Evolutionary conservation across 2,329 filamentous ascomycete species (phyloP), one percentile per base, ranked within the genome.

Genomic region (Proliferodiscus dingleyae): DNA sequence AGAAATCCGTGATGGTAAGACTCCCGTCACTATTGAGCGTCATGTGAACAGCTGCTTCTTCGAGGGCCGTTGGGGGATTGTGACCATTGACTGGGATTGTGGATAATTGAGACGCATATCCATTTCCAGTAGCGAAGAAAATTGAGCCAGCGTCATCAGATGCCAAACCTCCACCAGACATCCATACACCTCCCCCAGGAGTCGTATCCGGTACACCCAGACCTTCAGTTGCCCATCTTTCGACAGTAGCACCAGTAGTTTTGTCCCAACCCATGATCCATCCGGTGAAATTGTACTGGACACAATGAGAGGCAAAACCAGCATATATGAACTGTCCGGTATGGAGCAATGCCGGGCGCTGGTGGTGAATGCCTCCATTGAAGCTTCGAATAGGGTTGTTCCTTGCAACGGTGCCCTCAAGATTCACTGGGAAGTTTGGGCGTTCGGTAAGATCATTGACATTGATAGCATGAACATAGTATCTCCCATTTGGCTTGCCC

Each of bases 241-340:
- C 70, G 6, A 74, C 66, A 6, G 70, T 57, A 4, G 56, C 57
- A n/a, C 71, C 71, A 16, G 65, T 69, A 0, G 61, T 66, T 50
- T 71, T 72, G 52, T 74, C 64, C 59, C 68, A 71, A 9, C 71
- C 71, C 37, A 75, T 67, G 40, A 75, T 64, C 59, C 70, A 71
- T 41, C 72, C 71, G 7, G 71, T 74, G 43, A 72, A 73, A 54
- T 74, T 74, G 57, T 69, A 74, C 52, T 71, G 67, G 7, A 73
- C 71, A 45, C 72, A 75, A 55, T 75, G 71, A n/a, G 69, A 72
- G 0, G 69, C 71, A 50, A 71, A 75, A 3, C 70, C 71, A 9
- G 71, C 71, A 48, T 74, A 74, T 23, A 75, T 64, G 49, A 64
- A 72, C 41, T 73, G 59, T n/a, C 68, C 68, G 7, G 67, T 60